phyloP scores from a whole-genome alignment of 257 asterid genomes.

The Rehmannia glutinosa region DNA sequence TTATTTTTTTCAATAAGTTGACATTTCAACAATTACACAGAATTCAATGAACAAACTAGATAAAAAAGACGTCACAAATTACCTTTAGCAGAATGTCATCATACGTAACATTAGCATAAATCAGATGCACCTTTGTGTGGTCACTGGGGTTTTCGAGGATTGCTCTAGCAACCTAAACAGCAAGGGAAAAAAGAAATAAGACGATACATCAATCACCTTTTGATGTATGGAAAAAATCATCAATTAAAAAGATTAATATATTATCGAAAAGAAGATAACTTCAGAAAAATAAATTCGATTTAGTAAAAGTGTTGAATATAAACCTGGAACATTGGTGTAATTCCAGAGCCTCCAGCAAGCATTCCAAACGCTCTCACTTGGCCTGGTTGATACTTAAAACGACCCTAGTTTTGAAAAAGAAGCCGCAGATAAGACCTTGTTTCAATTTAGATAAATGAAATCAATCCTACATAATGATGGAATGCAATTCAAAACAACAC shows the following conservation, averaged over 20 bases:
- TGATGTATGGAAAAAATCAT: background rate
- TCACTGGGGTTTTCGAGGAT: slow-evolving; percentile 80
- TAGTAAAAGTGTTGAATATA: background rate
- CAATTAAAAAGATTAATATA: background rate
- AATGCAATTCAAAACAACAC: slow-evolving; percentile 1
- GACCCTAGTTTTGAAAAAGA: slow-evolving; percentile 35
- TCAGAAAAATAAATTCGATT: background rate
- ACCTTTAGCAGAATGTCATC: slow-evolving; percentile 97
- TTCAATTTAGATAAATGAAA: background rate
- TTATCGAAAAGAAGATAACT: background rate
- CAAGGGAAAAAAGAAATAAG: too few relatives aligned
- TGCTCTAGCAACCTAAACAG: slow-evolving; percentile 85
- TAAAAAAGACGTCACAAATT: background rate
- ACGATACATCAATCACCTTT: background rate
- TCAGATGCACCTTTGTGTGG: slow-evolving; percentile 70
- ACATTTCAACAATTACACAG: background rate
- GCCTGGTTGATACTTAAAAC: slow-evolving; percentile 60
- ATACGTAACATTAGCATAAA: slow-evolving; percentile 82
- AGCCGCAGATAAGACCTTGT: background rate
- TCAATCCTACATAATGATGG: background rate
- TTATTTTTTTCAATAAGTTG: background rate
- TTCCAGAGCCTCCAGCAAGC: slow-evolving; percentile 76
- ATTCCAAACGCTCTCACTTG: slow-evolving; percentile 65
- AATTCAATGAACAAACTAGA: slow-evolving; percentile 2
- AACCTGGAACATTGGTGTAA: slow-evolving; percentile 75